Evolutionary conservation across 805 yeast species (phyloP).

Genomic region (Zygosaccharomyces rouxii): DNA sequence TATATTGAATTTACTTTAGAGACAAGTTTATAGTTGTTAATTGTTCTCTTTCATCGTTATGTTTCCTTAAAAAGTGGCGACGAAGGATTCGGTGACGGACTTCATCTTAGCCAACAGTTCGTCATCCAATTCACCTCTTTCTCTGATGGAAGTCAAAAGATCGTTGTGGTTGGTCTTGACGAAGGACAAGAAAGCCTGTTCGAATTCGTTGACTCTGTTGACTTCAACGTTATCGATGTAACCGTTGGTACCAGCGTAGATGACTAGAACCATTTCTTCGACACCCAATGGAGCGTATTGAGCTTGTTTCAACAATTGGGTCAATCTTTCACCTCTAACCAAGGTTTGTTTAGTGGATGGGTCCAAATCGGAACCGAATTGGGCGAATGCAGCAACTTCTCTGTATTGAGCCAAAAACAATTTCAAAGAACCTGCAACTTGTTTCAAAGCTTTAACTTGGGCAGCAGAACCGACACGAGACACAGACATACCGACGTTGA

Average conservation of each 20-base stretch:
- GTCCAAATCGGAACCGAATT: slow-evolving; percentile 99
- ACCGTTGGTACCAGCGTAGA: slow-evolving; percentile 99
- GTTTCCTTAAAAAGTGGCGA: slow-evolving; percentile 68
- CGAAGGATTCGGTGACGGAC: slow-evolving; percentile 87
- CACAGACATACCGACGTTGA: slow-evolving; percentile 98
- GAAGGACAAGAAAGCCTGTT: slow-evolving; percentile 86
- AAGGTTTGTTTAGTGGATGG: slow-evolving; percentile 99
- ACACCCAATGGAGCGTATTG: slow-evolving; percentile 97
- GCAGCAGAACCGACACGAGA: slow-evolving; percentile 99
- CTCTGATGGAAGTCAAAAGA: slow-evolving; percentile 77
- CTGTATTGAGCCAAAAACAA: slow-evolving; percentile 99
- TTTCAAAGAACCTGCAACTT: slow-evolving; percentile 99
- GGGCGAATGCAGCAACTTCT: slow-evolving; percentile 99
- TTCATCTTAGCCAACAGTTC: slow-evolving; percentile 84
- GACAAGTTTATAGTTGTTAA: not conserved
- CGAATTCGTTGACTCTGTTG: slow-evolving; percentile 84
- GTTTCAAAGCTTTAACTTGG: slow-evolving; percentile 99
- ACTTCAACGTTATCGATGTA: slow-evolving; percentile 84
- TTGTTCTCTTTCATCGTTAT: not conserved
- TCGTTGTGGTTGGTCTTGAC: slow-evolving; percentile 86
- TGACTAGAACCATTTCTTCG: slow-evolving; percentile 98
- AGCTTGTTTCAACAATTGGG: slow-evolving; percentile 96
- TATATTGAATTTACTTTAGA: slow-evolving; percentile 3
- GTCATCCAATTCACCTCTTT: slow-evolving; percentile 84
- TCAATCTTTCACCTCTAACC: slow-evolving; percentile 99